Evolutionary conservation across 768 basidiomycete species (phyloP), one percentile per base, ranked within the genome.

Genomic region (Lenzites betulinus): DNA sequence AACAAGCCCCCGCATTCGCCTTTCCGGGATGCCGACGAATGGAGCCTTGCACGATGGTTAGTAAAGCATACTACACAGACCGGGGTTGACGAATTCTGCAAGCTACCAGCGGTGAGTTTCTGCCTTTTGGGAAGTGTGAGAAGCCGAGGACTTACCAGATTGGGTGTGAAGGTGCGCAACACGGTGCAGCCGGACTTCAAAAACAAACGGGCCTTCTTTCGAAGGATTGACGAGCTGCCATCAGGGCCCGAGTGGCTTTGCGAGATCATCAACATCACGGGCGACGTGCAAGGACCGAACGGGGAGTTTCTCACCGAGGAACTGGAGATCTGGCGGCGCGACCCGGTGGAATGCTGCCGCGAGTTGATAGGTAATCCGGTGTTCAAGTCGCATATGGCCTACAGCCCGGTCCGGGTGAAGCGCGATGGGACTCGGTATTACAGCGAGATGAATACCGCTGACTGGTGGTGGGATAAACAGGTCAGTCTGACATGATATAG

Each of bases 401-500:
- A 51, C 20, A 42, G 49, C 23, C 59, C 63, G 15, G 50, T 58
- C 22, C 23, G 44, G 18, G 16, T 61, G 25, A 6, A n/a, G 9
- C 1, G 71, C 1, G 69, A 65, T 67, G 13, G 36, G 65, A 51
- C 60, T 1, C 66, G 65, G 4, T 42, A 62, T 13, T 64, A 68
- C 42, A 49, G 65, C 48, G 68, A 72, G 56, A 66, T 67, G 64
- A 63, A 57, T 26, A 69, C 67, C 0, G 69, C 51, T 7, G 62
- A 70, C 26, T 69, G 66, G 70, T 72, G 69, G 67, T 67, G 67
- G 65, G 60, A 20, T 22, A 75, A 72, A 1, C 81, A 83, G 71
- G 81, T 82, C 54, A 36, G 75, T 33, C 18, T 67, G 68, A 47
- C 5, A 36, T 1, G 25, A 39, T 20, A 43, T 26, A 22, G 16